Conservation (phyloP, 2,329 filamentous ascomycete genomes). For the Kalaharituber pfeilii region DNA sequence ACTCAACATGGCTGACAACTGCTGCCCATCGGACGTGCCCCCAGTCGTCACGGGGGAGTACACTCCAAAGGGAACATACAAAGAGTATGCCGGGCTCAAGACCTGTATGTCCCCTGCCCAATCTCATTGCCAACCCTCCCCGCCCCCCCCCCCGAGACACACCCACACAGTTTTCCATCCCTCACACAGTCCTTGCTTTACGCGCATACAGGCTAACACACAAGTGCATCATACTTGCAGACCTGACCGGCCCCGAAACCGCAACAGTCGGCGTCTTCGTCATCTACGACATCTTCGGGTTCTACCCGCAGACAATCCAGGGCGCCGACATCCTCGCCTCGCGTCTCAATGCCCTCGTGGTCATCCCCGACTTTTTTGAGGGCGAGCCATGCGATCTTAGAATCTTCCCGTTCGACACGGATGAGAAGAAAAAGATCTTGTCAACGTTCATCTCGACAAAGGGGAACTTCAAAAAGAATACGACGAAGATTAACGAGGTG, state of each 20-base stretch:
- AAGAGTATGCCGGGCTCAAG: constrained; percentile 39
- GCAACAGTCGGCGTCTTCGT: constrained; percentile 42
- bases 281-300: constrained; percentile 50
- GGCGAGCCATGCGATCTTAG: constrained; percentile 28
- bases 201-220: not conserved
- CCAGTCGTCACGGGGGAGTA: constrained; percentile 41
- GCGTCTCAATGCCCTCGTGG: constrained; percentile 30
- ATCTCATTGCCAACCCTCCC: not conserved
- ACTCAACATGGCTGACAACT: constrained; percentile 23
- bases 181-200: not conserved
- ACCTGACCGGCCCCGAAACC: constrained; percentile 35
- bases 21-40: constrained; percentile 25
- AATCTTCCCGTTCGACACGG: constrained; percentile 45
- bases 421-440: constrained; percentile 45
- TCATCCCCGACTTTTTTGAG: constrained; percentile 34
- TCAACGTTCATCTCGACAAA: constrained; percentile 38
- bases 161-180: not conserved
- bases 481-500: constrained; percentile 16
- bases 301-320: constrained; percentile 47
- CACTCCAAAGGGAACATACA: constrained; percentile 38
- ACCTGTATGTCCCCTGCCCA: constrained; percentile 31
- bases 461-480: constrained; percentile 24
- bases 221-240: constrained; percentile 22
- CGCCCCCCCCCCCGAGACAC: not conserved
- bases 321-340: constrained; percentile 45